Evolutionary conservation across 2,329 filamentous ascomycete genomes (phyloP).

Genomic region (Arthrinium puccinioides): DNA sequence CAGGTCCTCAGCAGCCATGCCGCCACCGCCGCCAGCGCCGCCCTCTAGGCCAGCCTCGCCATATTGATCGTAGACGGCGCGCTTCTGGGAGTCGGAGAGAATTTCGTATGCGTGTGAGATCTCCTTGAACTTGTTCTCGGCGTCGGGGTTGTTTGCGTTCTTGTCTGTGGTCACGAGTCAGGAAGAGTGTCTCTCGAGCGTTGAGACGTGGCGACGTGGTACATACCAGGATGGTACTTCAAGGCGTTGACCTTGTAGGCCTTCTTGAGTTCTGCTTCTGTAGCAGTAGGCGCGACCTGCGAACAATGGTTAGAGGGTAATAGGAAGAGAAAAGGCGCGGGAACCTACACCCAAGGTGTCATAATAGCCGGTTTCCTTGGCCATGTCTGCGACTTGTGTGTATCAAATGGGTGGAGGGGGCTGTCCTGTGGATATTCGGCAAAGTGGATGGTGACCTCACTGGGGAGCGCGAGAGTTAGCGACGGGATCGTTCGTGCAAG

Average conservation of each 20-base stretch:
- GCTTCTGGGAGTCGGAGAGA: conserved; percentile 87
- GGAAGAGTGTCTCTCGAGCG: background rate
- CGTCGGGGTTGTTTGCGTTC: conserved; percentile 87
- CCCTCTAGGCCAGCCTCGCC: conserved; percentile 94
- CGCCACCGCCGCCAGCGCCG: conserved; percentile 69
- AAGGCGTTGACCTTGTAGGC: conserved; percentile 79
- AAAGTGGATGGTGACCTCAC: no score
- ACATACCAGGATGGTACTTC: conserved; percentile 76
- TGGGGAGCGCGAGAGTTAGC: no score
- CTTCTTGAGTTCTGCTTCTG: conserved; percentile 83
- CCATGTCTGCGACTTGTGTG: no score
- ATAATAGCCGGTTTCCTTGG: conserved; percentile 74
- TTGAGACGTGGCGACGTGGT: background rate
- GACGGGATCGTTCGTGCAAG: no score
- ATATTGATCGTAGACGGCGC: conserved; percentile 90
- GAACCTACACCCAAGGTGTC: conserved; percentile 66
- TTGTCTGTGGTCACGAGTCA: conserved; percentile 58
- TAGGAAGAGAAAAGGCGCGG: conserved; percentile 1
- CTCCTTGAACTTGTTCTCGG: conserved; percentile 98
- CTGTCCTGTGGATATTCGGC: no score
- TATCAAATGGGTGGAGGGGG: no score
- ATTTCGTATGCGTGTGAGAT: conserved; percentile 93
- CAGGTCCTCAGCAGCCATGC: conserved; percentile 93
- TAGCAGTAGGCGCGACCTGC: conserved; percentile 70
- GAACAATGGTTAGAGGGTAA: conserved; percentile 3